A percentile compares a stretch with the other conserved stretches of the same genome.
Evolutionary conservation across 2,329 filamentous ascomycete species (phyloP).

Genomic region (Phoma sp.): DNA sequence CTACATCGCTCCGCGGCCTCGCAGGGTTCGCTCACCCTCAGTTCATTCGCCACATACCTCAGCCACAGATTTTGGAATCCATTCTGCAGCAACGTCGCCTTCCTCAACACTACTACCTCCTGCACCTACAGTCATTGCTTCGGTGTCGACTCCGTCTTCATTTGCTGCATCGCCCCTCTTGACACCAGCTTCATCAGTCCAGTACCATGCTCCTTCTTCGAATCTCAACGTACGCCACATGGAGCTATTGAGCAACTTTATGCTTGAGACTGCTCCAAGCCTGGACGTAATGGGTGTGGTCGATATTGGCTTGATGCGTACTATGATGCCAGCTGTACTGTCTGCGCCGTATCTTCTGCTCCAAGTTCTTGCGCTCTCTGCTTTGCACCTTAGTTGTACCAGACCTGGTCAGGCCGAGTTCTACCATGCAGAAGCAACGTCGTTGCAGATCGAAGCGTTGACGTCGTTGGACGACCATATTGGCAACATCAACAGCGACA

Average conservation of each 20-base stretch:
- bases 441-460: constrained; percentile 25
- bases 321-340: constrained; percentile 19
- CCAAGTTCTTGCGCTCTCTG: constrained; percentile 27
- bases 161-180: background rate
- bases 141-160: constrained; percentile 4
- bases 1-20: constrained; percentile 14
- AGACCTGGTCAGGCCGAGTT: constrained; percentile 10
- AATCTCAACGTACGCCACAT: constrained; percentile 29
- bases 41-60: constrained; percentile 4
- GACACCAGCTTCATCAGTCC: constrained; percentile 9
- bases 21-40: constrained; percentile 6
- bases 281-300: constrained; percentile 1
- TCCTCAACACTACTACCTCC: background rate
- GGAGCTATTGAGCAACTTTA: constrained; percentile 29
- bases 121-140: background rate
- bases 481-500: constrained; percentile 15
- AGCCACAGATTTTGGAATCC: background rate
- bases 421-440: constrained; percentile 24
- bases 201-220: constrained; percentile 1
- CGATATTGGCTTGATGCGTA: constrained; percentile 9
- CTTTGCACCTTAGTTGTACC: constrained; percentile 25
- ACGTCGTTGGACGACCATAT: constrained; percentile 16
- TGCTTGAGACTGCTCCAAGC: constrained; percentile 21
- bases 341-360: constrained; percentile 25
- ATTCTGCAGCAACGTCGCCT: background rate